Evolutionary conservation across 345 rosid species (phyloP), one percentile per base, ranked within the genome.

Genomic region (Salix caprea): DNA sequence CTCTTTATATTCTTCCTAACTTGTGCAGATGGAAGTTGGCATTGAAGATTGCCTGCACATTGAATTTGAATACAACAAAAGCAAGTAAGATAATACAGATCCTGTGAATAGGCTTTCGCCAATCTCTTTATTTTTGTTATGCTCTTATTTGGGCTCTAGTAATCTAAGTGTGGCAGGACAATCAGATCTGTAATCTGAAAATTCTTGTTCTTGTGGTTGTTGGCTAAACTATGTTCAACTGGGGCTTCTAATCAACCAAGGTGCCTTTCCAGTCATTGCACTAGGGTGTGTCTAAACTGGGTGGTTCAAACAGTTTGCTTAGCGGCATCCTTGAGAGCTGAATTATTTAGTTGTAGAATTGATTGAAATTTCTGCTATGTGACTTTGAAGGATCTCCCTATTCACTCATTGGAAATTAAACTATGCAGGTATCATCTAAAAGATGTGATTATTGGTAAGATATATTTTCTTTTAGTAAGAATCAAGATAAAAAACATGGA

Each of bases 401-500:
- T n/a, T n/a, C 13, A 56, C 77, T 76, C n/a, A 70, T 79, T 48
- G 64, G 58, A 76, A 65, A 75, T 62, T 39, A 56, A 74, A 72
- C 72, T 61, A 32, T 83, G 71, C 87, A 94, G 99, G 93, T 96
- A 94, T 79, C 98, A 96, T 84, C 85, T 92, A 79, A 96, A 96
- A 84, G 99, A 96, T 67, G 94, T 96, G 75, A 96, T 96, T 71
- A 89, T 96, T 67, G 99, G 99, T 77, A 96, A 96, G 85, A 96
- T 96, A 80, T 96, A 94, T 74, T 96, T 96, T 87, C 97, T 96
- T 28, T 97, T 96, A 26, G 99, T 96, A 70, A 92, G 97, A 86
- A 96, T 96, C 89, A 96, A 92, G 91, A 92, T 96, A 83, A 96
- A 96, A 86, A 94, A 92, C 77, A 96, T 96, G 98, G 99, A 96